These are phyloP conservation scores for Lanzia echinophila DNA, from an alignment of 2,329 filamentous ascomycete species.

Conservation along the genomic window DNA sequence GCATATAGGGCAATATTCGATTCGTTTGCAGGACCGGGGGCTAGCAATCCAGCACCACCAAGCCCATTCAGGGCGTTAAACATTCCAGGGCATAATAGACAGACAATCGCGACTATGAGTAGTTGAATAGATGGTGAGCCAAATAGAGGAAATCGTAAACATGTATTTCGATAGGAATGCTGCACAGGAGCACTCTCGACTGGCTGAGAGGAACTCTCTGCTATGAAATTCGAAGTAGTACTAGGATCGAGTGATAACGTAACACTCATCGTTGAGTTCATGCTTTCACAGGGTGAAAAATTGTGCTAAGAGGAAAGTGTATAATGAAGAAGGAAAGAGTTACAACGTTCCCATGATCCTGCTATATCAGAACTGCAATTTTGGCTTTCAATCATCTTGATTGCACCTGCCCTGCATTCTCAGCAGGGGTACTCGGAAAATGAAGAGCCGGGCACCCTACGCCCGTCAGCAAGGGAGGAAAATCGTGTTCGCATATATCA, in stretches of 20 bases:
- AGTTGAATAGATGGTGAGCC: conserved; percentile 4
- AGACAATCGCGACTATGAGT: conserved; percentile 55
- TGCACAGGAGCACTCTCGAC: background rate
- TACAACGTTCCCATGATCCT: conserved; percentile 3
- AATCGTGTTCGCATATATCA: conserved; percentile 1
- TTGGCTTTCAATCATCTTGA: background rate
- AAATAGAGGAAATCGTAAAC: background rate
- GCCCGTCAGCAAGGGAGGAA: background rate
- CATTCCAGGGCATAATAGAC: conserved; percentile 65
- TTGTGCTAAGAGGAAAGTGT: conserved; percentile 4
- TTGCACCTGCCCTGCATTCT: background rate
- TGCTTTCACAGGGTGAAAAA: background rate
- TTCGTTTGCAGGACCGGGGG: conserved; percentile 44
- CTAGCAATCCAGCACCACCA: conserved; percentile 54
- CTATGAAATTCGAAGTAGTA: background rate
- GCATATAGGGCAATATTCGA: conserved; percentile 38
- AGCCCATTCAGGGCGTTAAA: conserved; percentile 60
- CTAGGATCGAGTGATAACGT: conserved; percentile 4
- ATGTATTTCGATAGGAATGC: background rate
- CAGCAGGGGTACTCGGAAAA: background rate
- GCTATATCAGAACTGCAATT: conserved; percentile 4
- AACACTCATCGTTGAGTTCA: conserved; percentile 2
- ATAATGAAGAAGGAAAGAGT: conserved; percentile 2
- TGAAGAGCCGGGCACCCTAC: background rate
- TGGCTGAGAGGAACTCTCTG: background rate